A percentile compares a stretch with the other conserved stretches of the same genome.
Evolutionary conservation across 345 rosid genomes (phyloP).

Genomic region (Populus ilicifolia): DNA sequence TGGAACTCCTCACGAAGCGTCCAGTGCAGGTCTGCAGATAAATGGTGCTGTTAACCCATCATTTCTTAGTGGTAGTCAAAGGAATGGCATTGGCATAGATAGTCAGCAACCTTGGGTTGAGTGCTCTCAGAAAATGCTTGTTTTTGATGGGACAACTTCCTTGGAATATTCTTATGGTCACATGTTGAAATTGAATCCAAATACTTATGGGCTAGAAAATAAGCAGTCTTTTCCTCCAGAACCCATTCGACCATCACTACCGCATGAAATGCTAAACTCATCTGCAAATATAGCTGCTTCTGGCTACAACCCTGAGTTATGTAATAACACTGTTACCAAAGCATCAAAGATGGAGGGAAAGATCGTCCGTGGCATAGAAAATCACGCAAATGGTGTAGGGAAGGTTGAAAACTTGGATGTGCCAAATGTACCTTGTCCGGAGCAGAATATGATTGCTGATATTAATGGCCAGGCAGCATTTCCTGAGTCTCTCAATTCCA

Average conservation of each 20-base stretch:
- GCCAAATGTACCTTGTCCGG: conserved; percentile 17
- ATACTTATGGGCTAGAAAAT: conserved; percentile 33
- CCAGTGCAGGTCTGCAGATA: conserved; percentile 38
- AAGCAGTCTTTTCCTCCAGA: conserved; percentile 30
- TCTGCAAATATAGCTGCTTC: conserved; percentile 23
- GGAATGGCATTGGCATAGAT: conserved; percentile 44
- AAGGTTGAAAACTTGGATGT: conserved; percentile 25
- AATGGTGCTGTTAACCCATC: conserved; percentile 53
- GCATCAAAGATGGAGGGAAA: conserved; percentile 35
- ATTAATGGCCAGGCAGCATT: conserved; percentile 21
- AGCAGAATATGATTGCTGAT: conserved; percentile 18
- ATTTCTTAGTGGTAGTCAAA: conserved; percentile 40
- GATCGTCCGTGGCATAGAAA: conserved; percentile 31
- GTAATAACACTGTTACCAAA: conserved; percentile 21
- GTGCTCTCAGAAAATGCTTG: conserved; percentile 45
- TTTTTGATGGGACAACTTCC: conserved; percentile 45
- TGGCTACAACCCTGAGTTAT: conserved; percentile 16
- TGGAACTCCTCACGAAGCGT: conserved; percentile 51
- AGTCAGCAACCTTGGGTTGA: conserved; percentile 49
- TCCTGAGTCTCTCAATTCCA: conserved; percentile 21
- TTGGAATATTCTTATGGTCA: conserved; percentile 45
- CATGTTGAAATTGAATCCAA: conserved; percentile 25
- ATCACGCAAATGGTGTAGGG: conserved; percentile 26
- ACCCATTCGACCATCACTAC: conserved; percentile 20
- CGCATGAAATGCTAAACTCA: conserved; percentile 31